phyloP scores from a whole-genome alignment of 768 basidiomycete species.

The Tylopilus vinaceipallidus region DNA sequence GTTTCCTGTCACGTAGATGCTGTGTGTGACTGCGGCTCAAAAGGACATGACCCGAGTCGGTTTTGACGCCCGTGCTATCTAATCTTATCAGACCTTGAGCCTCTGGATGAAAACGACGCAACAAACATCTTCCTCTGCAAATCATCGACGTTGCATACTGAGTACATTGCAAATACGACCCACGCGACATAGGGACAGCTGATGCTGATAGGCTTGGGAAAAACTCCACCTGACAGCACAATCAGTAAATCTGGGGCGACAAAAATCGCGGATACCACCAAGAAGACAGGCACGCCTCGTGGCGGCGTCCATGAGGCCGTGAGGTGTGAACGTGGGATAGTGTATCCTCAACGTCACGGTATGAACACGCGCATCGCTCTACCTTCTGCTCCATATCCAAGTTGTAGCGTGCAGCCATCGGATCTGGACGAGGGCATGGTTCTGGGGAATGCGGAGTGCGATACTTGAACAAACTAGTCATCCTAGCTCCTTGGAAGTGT shows the following conservation, averaged over 20 bases:
- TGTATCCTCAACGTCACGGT: not conserved
- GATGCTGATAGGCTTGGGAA: not conserved
- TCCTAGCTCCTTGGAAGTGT: not conserved
- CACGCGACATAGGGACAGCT: not conserved
- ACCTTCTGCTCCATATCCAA: not conserved
- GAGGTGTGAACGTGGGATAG: not conserved
- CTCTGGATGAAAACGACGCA: not conserved
- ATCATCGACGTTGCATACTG: too few relatives aligned
- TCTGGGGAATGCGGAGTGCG: too few relatives aligned
- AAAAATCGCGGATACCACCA: not conserved
- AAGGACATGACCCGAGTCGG: too few relatives aligned
- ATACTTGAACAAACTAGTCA: not conserved
- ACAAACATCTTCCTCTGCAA: not conserved
- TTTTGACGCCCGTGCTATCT: constrained; percentile 9
- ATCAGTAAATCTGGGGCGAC: not conserved
- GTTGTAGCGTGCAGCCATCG: not conserved
- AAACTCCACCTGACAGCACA: not conserved
- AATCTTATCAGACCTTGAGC: constrained; percentile 22
- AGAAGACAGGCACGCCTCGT: not conserved
- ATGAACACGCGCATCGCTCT: not conserved
- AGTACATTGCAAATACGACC: not conserved
- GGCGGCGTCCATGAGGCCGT: not conserved
- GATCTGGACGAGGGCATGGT: not conserved
- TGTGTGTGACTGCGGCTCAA: constrained; percentile 14
- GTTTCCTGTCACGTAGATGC: constrained; percentile 17